phyloP scores from a whole-genome alignment of 2,329 filamentous ascomycete species.

The Phaeoacremonium minimum region DNA sequence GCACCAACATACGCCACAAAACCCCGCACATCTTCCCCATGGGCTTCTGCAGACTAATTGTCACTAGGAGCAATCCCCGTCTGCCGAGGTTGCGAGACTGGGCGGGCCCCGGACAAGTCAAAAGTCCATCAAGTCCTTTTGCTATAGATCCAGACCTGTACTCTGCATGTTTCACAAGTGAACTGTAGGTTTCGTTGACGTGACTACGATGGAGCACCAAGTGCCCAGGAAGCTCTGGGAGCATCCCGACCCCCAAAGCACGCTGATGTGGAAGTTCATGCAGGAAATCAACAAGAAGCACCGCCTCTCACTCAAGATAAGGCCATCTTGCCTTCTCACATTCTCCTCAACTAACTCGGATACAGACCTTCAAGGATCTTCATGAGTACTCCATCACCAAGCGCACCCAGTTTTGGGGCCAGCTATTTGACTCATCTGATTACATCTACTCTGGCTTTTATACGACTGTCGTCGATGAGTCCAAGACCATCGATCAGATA shows the following conservation, averaged over 20 bases:
- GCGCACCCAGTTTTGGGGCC: slow-evolving; percentile 60
- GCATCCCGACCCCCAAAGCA: slow-evolving; percentile 56
- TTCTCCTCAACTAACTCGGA: neutral
- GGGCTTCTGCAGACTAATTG: too few relatives aligned
- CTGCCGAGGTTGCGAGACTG: too few relatives aligned
- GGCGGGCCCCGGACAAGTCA: too few relatives aligned
- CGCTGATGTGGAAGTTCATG: slow-evolving; percentile 65
- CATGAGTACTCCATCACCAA: slow-evolving; percentile 64
- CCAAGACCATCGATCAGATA: slow-evolving; percentile 63
- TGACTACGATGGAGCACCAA: slow-evolving; percentile 7
- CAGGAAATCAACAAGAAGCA: slow-evolving; percentile 57
- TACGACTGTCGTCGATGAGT: slow-evolving; percentile 62
- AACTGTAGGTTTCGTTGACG: too few relatives aligned
- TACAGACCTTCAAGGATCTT: slow-evolving; percentile 63
- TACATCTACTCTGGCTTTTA: slow-evolving; percentile 62
- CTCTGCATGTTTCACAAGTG: too few relatives aligned
- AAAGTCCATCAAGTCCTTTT: too few relatives aligned
- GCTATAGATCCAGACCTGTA: too few relatives aligned
- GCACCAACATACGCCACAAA: too few relatives aligned
- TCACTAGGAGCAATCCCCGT: too few relatives aligned
- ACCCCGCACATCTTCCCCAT: too few relatives aligned
- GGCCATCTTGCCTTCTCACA: slow-evolving; percentile 2
- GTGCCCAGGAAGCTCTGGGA: slow-evolving; percentile 64
- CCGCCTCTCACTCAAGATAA: slow-evolving; percentile 53
- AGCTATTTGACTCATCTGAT: slow-evolving; percentile 55